Evolutionary conservation across 164 flowering plant genomes (phyloP).

Genomic region (Euptelea pleiosperma): DNA sequence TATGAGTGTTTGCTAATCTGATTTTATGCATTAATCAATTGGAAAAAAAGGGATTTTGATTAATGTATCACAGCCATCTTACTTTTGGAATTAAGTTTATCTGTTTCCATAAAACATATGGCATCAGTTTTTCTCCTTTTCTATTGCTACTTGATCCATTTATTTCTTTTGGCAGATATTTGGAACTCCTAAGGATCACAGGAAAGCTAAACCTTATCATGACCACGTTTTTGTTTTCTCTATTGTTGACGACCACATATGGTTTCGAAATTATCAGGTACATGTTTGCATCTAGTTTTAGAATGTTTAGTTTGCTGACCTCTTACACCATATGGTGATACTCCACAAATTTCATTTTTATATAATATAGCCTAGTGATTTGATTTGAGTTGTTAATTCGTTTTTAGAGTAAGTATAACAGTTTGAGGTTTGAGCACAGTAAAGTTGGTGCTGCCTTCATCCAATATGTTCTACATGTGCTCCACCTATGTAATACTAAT

Average conservation of each 20-base stretch:
- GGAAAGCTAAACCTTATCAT: conserved; percentile 86
- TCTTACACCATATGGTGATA: neutral
- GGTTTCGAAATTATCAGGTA: conserved; percentile 99
- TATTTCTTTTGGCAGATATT: conserved; percentile 55
- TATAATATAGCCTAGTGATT: neutral
- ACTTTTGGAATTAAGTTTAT: neutral
- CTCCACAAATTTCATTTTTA: no score
- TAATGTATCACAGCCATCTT: no score
- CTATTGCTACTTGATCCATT: neutral
- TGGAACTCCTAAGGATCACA: conserved; percentile 88
- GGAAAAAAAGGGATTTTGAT: no score
- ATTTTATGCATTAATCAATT: no score
- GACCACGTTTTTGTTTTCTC: conserved; percentile 97
- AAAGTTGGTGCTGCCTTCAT: no score
- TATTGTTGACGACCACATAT: conserved; percentile 86
- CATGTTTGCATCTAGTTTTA: neutral
- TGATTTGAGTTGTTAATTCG: neutral
- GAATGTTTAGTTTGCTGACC: neutral
- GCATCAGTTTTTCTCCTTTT: neutral
- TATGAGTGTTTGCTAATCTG: no score
- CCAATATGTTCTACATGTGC: no score
- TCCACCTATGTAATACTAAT: no score
- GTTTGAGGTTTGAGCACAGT: neutral
- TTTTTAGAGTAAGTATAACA: no score
- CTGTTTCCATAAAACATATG: neutral